phyloP scores from a whole-genome alignment of 352 stramenopile genomes.

The Phytophthora agathidicida region DNA sequence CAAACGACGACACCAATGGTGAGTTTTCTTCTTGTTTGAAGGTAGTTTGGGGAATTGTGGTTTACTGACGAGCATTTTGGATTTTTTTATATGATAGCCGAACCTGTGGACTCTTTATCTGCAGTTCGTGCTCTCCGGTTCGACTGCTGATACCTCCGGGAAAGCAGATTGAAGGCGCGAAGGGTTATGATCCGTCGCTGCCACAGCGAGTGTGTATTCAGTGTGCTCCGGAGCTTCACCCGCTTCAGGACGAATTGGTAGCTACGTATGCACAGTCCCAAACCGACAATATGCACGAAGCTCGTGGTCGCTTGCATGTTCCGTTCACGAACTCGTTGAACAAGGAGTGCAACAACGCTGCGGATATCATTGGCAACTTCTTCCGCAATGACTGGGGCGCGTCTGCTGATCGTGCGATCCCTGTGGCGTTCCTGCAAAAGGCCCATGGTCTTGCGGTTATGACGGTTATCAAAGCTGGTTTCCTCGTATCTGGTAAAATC shows the following conservation, averaged over 20 bases:
- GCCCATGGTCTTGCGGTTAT: slow-evolving; percentile 61
- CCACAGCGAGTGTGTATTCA: slow-evolving; percentile 65
- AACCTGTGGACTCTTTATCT: slow-evolving; percentile 48
- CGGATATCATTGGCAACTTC: slow-evolving; percentile 71
- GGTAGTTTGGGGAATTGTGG: neutral
- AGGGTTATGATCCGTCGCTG: slow-evolving; percentile 54
- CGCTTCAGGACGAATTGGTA: slow-evolving; percentile 55
- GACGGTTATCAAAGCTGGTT: slow-evolving; percentile 56
- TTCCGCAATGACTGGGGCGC: slow-evolving; percentile 62
- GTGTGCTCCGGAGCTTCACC: slow-evolving; percentile 54
- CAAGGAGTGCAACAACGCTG: slow-evolving; percentile 64
- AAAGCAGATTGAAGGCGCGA: slow-evolving; percentile 48
- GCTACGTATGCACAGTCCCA: slow-evolving; percentile 45
- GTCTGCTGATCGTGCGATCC: slow-evolving; percentile 49
- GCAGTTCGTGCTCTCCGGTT: slow-evolving; percentile 58
- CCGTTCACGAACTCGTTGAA: slow-evolving; percentile 52
- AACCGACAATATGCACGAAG: slow-evolving; percentile 45
- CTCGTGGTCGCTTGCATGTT: slow-evolving; percentile 39
- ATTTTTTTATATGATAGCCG: slow-evolving; percentile 30
- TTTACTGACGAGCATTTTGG: neutral
- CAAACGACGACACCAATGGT: slow-evolving; percentile 67
- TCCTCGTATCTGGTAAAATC: slow-evolving; percentile 68
- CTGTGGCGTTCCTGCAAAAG: slow-evolving; percentile 57
- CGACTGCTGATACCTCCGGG: slow-evolving; percentile 50
- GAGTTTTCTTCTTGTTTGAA: neutral